Conservation (phyloP, 2,329 filamentous ascomycete genomes). For the Teratosphaeria epicoccoides region DNA sequence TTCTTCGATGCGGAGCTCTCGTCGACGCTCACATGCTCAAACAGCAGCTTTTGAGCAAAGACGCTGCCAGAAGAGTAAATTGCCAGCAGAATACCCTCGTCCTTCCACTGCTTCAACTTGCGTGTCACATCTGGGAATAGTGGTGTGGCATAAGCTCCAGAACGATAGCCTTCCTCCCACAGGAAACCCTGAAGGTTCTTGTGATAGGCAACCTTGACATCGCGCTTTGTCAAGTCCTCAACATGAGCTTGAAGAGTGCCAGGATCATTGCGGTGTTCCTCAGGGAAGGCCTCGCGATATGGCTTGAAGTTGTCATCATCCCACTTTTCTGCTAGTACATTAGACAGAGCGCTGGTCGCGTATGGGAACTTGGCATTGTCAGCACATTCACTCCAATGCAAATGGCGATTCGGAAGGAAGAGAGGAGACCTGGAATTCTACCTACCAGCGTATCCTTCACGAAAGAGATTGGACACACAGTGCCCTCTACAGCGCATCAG, state of each 20-base stretch:
- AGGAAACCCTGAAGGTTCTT: conserved; percentile 72
- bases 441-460: conserved; percentile 75
- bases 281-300: conserved; percentile 62
- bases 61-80: conserved; percentile 79
- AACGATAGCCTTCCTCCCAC: conserved; percentile 64
- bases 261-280: conserved; percentile 49
- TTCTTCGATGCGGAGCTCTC: conserved; percentile 5
- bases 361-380: conserved; percentile 56
- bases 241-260: conserved; percentile 56
- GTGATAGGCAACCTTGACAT: conserved; percentile 66
- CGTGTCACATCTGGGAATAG: conserved; percentile 66
- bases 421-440: background rate
- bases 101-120: conserved; percentile 40
- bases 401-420: background rate
- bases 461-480: conserved; percentile 73
- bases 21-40: conserved; percentile 43
- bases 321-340: conserved; percentile 57
- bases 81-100: conserved; percentile 47
- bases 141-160: conserved; percentile 58
- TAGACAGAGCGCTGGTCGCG: conserved; percentile 55
- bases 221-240: conserved; percentile 56
- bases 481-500: conserved; percentile 52
- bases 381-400: background rate
- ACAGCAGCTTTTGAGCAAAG: conserved; percentile 69
- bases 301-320: conserved; percentile 50